Evolutionary conservation across 208 protist genomes (phyloP).

Genomic region (Acanthamoeba castellanii): DNA sequence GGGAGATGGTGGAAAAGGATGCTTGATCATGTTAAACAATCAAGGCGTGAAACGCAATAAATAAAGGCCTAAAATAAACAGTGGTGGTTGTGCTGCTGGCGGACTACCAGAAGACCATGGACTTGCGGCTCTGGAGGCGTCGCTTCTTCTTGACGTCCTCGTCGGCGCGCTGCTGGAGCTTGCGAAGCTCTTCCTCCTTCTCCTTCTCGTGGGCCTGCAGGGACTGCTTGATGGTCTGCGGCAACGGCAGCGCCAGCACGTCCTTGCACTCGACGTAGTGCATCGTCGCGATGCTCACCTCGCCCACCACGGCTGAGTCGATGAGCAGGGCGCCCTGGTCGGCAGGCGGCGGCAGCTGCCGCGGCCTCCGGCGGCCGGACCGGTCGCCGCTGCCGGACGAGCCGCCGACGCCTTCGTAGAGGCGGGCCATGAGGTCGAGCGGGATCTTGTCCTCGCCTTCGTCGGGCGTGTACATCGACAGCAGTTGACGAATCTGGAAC

Average conservation of each 20-base stretch:
- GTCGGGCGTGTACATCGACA: conserved; percentile 72
- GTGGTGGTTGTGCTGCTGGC: too few relatives aligned
- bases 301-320: conserved; percentile 38
- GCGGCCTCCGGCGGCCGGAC: not conserved
- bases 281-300: conserved; percentile 59
- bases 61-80: not conserved
- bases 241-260: conserved; percentile 53
- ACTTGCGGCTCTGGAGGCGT: conserved; percentile 27
- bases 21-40: too few relatives aligned
- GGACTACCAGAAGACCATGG: conserved; percentile 49
- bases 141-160: conserved; percentile 56
- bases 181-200: conserved; percentile 52
- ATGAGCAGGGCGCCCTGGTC: conserved; percentile 61
- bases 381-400: not conserved
- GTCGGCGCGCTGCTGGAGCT: conserved; percentile 50
- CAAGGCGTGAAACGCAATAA: not conserved
- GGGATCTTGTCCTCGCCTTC: conserved; percentile 59
- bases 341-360: not conserved
- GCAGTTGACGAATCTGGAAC: conserved; percentile 70
- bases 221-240: conserved; percentile 68
- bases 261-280: conserved; percentile 72
- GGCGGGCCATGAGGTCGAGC: conserved; percentile 19
- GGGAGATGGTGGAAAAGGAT: too few relatives aligned
- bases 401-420: conserved; percentile 9
- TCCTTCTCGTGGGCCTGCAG: conserved; percentile 49